Base-by-base conservation (phyloP, 2,329 filamentous ascomycete genomes). In the Phialocephala subalpina region DNA sequence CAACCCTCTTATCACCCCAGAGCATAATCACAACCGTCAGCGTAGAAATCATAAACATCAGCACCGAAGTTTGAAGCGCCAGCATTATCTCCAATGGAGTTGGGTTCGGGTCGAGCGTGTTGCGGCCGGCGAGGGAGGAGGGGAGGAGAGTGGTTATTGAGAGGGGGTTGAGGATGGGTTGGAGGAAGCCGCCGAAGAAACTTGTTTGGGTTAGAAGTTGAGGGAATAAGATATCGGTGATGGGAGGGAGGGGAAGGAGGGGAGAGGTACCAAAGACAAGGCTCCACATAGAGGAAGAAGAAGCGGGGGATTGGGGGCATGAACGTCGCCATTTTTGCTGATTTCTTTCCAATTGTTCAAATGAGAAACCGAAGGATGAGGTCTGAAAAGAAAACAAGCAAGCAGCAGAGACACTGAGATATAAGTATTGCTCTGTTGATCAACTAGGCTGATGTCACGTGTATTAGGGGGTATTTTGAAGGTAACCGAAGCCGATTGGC, bases 241-340 rank as follows among this genome's bases (percentile, higher is more conserved):
- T n/a, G n/a, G 29, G 29, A 9, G 29, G 29, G 9, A 4, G 29
- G 29, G 9, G 29, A 33, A 12, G n/a, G n/a, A 9, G 7, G n/a
- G 11, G 36, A 49, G 8, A n/a, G 4, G 36, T 60, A 60, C 58
- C 58, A 60, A n/a, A 60, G 58, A n/a, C 20, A 45, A 14, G 58
- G 58, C 20, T 60, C 58, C 14, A 60, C 22, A 22, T 60, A 60
- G 25, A 60, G 40, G 58, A 60, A 60, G 40, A 60, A 49, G 40
- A 60, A 60, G 18, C 58, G 20, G 16, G 58, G 58, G 40, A 60
- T 47, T 8, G 58, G 58, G 58, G 58, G 58, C 58, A 60, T 60
- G 25, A 60, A 29, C 20, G 38, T 35, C 8, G 58, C 58, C 58
- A 60, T 60, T 27, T 18, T 49, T 8, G 40, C 53, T 8, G 18